Evolutionary conservation across 2,329 filamentous ascomycete genomes (phyloP), one percentile per base, ranked within the genome.

Genomic region (Colletotrichum tropicicola): DNA sequence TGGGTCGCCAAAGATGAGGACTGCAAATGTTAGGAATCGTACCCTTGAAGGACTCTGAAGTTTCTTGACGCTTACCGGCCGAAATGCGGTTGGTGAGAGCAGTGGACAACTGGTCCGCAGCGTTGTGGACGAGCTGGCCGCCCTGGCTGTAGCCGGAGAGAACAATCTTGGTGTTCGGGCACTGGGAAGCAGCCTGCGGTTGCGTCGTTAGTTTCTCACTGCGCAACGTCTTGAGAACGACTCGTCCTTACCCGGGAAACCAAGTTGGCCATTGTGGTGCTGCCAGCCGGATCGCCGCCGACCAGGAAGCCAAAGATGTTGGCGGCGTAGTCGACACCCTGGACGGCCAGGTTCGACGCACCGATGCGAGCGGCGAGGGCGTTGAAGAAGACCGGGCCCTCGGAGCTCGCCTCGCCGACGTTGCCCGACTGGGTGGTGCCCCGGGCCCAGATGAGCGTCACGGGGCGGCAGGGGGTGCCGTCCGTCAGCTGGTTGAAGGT

Each of bases 371-470:
- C 52, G 12, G 75, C 77, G 2, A 88, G 72, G 3, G 80, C 80
- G 32, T 79, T 74, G 65, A 84, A 82, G 68, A 87, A 82, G 2
- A 81, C 78, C 2, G 85, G 85, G 1, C 85, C 85, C n/a, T 65
- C 61, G 27, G 61, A 65, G 3, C 80, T 77, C 3, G 81, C 68
- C 19, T 71, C 71, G 19, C 85, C 85, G 55, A 87, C 81, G 68
- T 85, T 87, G 39, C 84, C 84, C 1, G 64, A 35, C 71, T 87
- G 84, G 5, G 79, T 81, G 4, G 85, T 87, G 7, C 86, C 85
- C 15, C 85, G 80, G 19, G 85, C 85, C 68, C 84, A 88, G 69
- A 88, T 82, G 53, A 88, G 73, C 5, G 84, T 87, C 61, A 85
- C 78, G 27, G 76, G 70, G 43, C 79, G 81, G 73, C 82, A 84